Base-by-base conservation (phyloP, 306 rosid genomes). In the Quercus aquifolioides region DNA sequence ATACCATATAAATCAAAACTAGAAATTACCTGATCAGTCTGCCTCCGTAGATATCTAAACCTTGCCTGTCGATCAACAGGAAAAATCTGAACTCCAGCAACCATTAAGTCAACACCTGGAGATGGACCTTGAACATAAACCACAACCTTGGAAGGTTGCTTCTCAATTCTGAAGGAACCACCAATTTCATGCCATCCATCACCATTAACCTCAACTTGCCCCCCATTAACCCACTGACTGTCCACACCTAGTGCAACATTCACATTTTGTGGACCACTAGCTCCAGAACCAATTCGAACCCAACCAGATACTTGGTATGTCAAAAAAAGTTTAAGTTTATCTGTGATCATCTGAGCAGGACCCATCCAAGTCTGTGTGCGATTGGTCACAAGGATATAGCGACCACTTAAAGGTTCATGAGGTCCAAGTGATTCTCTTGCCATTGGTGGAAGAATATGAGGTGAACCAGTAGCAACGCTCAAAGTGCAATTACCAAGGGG, bases 351-450 rank as follows among this genome's bases (percentile, higher is more conserved):
- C 81, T 92, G 98, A 76, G 97, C 91, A 70, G 99, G 99, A 72
- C 99, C 99, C 98, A 92, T 92, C 96, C 96, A 95, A 74, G 92
- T 92, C 76, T 95, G 96, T 1, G 98, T 90, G 59, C 98, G 97
- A 9, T 92, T 92, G 13, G 97, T 89, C 73, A 89, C 96, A 41
- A 81, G 94, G 52, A 92, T 89, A 76, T 77, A 90, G 62, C 85
- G 88, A 20, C 98, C 94, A 18, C 94, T 95, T 28, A 91, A 74
- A 20, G 97, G 86, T 78, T 90, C 91, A 78, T 87, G 88, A 74
- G 89, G 85, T 30, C 98, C 98, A 30, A 95, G 96, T 77, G 96
- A 87, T 31, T 92, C 99, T 87, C 98, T 91, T 56, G 99, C 99
- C 98, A 93, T 90, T 56, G 98, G 93, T 73, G 99, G 98, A 84